These are phyloP conservation scores for Gentiana straminea DNA, from an alignment of 257 asterid species.

Conservation along the genomic window DNA sequence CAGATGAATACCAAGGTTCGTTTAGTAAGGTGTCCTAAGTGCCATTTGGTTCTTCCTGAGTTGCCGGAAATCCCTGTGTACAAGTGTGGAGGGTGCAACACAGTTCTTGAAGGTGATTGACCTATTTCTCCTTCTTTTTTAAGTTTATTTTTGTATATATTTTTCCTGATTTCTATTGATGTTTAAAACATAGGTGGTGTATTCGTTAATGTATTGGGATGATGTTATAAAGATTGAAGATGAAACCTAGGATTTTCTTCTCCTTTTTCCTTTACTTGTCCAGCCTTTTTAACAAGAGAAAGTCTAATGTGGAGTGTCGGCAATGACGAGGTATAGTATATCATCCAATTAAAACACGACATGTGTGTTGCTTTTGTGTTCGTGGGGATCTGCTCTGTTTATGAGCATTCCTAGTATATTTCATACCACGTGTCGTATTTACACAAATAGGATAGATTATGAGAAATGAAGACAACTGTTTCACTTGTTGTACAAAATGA, in stretches of 20 bases:
- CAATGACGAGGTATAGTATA: too few species aligned
- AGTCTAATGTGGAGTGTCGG: too few species aligned
- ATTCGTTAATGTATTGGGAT: too few species aligned
- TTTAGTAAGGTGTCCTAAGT: slow-evolving; percentile 66
- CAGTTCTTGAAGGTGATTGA: slow-evolving; percentile 52
- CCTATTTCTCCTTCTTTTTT: neutral
- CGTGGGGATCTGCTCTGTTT: too few species aligned
- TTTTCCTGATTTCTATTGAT: too few species aligned
- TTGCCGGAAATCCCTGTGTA: slow-evolving; percentile 44
- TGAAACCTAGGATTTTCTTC: neutral
- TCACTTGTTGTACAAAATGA: neutral
- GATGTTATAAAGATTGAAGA: neutral
- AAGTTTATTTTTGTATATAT: too few species aligned
- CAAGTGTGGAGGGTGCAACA: slow-evolving; percentile 80
- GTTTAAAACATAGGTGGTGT: too few species aligned
- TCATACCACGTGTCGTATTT: too few species aligned
- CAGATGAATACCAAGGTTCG: slow-evolving; percentile 45
- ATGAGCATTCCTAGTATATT: too few species aligned
- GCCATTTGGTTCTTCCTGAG: slow-evolving; percentile 57
- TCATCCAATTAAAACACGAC: neutral
- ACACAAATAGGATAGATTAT: neutral
- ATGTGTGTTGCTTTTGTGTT: neutral
- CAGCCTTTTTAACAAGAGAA: neutral
- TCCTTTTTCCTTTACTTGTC: neutral
- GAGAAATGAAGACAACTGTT: neutral